Evolutionary conservation across 345 rosid genomes (phyloP).

Genomic region (Citrus unshiu): DNA sequence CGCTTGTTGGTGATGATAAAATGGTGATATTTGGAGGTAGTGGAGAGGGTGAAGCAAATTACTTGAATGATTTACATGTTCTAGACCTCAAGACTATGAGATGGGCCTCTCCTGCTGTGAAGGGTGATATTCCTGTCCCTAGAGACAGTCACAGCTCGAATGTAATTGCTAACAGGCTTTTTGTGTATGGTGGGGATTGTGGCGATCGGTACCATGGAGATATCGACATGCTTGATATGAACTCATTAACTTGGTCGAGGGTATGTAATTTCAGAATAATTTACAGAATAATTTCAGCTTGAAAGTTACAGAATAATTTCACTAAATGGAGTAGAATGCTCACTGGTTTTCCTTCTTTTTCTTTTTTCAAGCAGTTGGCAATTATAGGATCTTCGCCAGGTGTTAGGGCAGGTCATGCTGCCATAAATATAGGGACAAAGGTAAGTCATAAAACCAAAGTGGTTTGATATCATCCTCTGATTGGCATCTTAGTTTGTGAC

Average conservation of each 20-base stretch:
- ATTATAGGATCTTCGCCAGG: slow-evolving; percentile 57
- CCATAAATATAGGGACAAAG: slow-evolving; percentile 55
- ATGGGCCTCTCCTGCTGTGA: slow-evolving; percentile 54
- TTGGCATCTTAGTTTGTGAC: background rate
- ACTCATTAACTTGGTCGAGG: slow-evolving; percentile 58
- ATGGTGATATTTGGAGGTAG: slow-evolving; percentile 73
- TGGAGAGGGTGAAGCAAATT: slow-evolving; percentile 77
- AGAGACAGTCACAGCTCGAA: slow-evolving; percentile 71
- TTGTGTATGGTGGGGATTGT: slow-evolving; percentile 71
- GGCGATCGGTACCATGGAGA: slow-evolving; percentile 68
- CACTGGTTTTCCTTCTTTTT: background rate
- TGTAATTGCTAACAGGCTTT: slow-evolving; percentile 41
- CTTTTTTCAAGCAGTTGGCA: slow-evolving; percentile 33
- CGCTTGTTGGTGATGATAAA: slow-evolving; percentile 41
- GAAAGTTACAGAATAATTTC: background rate
- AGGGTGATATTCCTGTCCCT: slow-evolving; percentile 62
- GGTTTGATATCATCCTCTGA: background rate
- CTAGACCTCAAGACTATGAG: slow-evolving; percentile 57
- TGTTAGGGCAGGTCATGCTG: slow-evolving; percentile 72
- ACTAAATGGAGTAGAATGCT: background rate
- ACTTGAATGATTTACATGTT: slow-evolving; percentile 65
- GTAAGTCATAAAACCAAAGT: slow-evolving; percentile 24
- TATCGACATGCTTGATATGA: slow-evolving; percentile 48
- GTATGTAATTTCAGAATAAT: slow-evolving; percentile 20
- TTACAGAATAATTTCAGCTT: too few species aligned